phyloP scores from a whole-genome alignment of 1,284 basidiomycete species.

The Taiwanofungus camphoratus region DNA sequence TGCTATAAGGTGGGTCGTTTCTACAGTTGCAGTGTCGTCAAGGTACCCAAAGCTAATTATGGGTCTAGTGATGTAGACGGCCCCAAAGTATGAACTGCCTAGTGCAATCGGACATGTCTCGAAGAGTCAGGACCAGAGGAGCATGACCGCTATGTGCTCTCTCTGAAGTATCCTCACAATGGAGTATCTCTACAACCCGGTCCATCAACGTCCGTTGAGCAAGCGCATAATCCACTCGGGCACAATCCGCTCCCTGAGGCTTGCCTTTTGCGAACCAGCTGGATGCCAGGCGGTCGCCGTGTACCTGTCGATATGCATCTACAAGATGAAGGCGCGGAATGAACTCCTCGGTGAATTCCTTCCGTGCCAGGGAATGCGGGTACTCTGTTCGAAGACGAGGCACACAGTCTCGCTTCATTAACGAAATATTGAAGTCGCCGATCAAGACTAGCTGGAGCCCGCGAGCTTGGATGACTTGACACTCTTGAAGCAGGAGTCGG shows the following conservation, averaged over 20 bases:
- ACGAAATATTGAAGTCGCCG: constrained; percentile 26
- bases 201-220: constrained; percentile 16
- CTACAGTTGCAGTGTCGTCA: too few species aligned
- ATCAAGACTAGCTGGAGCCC: constrained; percentile 22
- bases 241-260: constrained; percentile 22
- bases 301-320: constrained; percentile 19
- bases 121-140: constrained; percentile 18
- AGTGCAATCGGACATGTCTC: constrained; percentile 14
- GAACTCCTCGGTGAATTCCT: constrained; percentile 22
- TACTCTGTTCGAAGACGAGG: constrained; percentile 23
- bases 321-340: constrained; percentile 18
- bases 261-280: constrained; percentile 27
- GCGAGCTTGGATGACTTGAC: constrained; percentile 17
- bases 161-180: constrained; percentile 20
- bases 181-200: constrained; percentile 17
- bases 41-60: too few species aligned
- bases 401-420: constrained; percentile 19
- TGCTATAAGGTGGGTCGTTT: too few species aligned
- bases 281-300: constrained; percentile 17
- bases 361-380: constrained; percentile 20
- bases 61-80: too few species aligned
- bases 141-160: constrained; percentile 25
- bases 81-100: too few species aligned
- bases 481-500: constrained; percentile 21
- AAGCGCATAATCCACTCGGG: constrained; percentile 24